These are phyloP conservation scores for Straminergon stramineum DNA, from an alignment of 225 moss, liverwort and hornwort species.

Conservation along the genomic window DNA sequence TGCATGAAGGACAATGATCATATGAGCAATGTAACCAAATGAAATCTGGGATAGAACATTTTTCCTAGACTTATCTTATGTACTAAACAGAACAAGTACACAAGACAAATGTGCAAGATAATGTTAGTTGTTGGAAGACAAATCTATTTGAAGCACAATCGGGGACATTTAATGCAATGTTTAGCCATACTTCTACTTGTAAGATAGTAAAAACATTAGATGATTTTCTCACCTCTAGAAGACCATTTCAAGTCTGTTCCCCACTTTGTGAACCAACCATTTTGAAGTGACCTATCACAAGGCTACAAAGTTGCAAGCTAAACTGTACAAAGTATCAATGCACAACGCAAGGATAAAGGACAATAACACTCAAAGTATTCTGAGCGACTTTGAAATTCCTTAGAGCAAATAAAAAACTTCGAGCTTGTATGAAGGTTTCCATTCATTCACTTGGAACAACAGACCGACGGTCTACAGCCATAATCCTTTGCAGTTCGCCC, in stretches of 20 bases:
- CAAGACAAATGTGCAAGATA: too few species aligned
- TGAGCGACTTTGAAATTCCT: neutral
- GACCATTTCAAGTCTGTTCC: too few species aligned
- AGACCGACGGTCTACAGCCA: neutral
- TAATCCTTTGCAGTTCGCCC: neutral
- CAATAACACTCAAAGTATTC: too few species aligned
- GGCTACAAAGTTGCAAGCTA: neutral
- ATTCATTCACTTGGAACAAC: neutral
- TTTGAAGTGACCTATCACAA: neutral
- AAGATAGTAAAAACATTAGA: neutral
- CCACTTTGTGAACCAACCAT: too few species aligned
- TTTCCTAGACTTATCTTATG: too few species aligned
- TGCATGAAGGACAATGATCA: too few species aligned
- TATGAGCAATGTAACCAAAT: too few species aligned
- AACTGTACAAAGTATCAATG: neutral
- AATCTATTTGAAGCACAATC: neutral
- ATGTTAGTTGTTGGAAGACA: neutral
- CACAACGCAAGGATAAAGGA: neutral
- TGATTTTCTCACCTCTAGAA: too few species aligned
- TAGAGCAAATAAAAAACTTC: neutral
- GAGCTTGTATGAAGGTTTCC: neutral
- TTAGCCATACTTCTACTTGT: rapidly evolving
- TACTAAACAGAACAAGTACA: too few species aligned
- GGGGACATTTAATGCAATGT: neutral
- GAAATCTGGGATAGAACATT: too few species aligned